These are phyloP conservation scores for Citeromyces matritensis DNA, from an alignment of 805 yeast species.

Conservation along the genomic window DNA sequence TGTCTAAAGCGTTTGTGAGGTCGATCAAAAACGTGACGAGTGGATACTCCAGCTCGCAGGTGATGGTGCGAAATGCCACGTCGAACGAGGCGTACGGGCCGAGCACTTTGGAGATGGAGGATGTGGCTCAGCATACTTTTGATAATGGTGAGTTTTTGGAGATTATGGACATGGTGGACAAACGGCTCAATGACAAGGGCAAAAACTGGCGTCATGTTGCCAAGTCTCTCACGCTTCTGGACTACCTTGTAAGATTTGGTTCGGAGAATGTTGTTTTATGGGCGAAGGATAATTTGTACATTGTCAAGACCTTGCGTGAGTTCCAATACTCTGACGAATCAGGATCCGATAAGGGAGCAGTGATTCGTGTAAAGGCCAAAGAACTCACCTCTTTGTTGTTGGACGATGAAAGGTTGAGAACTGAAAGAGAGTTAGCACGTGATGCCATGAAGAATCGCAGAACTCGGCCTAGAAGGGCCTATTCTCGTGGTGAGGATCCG, in stretches of 20 bases:
- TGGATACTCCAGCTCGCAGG: slow-evolving; percentile 79
- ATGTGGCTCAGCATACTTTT: slow-evolving; percentile 60
- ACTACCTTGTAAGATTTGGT: slow-evolving; percentile 74
- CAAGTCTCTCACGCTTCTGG: slow-evolving; percentile 79
- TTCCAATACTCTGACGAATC: slow-evolving; percentile 69
- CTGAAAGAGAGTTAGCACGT: slow-evolving; percentile 39
- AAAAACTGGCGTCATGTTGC: slow-evolving; percentile 96
- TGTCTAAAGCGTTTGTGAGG: slow-evolving; percentile 72
- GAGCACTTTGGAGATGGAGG: slow-evolving; percentile 69
- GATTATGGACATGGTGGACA: slow-evolving; percentile 87
- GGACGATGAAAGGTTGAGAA: slow-evolving; percentile 68
- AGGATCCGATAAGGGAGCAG: slow-evolving; percentile 77
- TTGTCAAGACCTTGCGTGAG: slow-evolving; percentile 82
- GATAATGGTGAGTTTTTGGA: slow-evolving; percentile 66
- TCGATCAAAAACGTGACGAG: slow-evolving; percentile 78
- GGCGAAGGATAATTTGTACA: slow-evolving; percentile 80
- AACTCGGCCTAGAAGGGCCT: slow-evolving; percentile 14
- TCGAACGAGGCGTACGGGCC: slow-evolving; percentile 82
- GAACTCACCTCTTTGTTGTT: slow-evolving; percentile 67
- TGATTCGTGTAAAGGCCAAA: slow-evolving; percentile 79
- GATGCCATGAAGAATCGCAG: slow-evolving; percentile 12
- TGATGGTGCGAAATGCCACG: slow-evolving; percentile 83
- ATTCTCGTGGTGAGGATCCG: slow-evolving; percentile 1
- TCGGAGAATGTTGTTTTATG: slow-evolving; percentile 81
- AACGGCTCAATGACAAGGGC: slow-evolving; percentile 88